Percentiles rank a stretch among this genome's conserved stretches.
These are phyloP conservation scores for Telfairia occidentalis DNA, from an alignment of 331 rosid species.

Conservation along the genomic window DNA sequence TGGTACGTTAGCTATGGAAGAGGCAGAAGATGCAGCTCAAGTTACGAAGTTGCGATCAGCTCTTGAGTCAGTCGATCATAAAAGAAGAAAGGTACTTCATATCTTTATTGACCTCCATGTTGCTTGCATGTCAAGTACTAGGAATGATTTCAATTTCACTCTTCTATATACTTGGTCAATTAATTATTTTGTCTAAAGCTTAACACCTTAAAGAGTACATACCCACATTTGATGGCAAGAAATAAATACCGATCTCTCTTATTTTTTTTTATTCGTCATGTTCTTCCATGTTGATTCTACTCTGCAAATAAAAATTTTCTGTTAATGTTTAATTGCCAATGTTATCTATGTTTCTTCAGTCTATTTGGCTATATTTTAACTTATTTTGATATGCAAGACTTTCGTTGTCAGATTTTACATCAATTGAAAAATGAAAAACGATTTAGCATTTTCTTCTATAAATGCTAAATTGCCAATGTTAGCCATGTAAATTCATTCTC, in stretches of 20 bases:
- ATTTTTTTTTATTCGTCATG: neutral
- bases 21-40: conserved; percentile 75
- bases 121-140: neutral
- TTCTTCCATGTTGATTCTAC: neutral
- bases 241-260: neutral
- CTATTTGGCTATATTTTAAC: neutral
- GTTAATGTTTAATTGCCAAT: neutral
- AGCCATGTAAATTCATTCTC: neutral
- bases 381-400: neutral
- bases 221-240: neutral
- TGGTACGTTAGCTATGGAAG: conserved; percentile 93
- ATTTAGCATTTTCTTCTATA: conserved; percentile 25
- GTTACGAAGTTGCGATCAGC: conserved; percentile 90
- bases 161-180: neutral
- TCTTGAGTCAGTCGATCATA: conserved; percentile 94
- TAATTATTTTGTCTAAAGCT: neutral
- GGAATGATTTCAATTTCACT: neutral
- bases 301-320: neutral
- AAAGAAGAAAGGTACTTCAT: conserved; percentile 74
- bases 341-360: neutral
- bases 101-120: conserved; percentile 6
- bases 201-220: neutral
- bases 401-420: conserved; percentile 50
- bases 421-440: conserved; percentile 51
- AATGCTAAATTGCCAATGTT: neutral